Evolutionary conservation across 2,329 filamentous ascomycete species (phyloP), one percentile per base, ranked within the genome.

Genomic region (Lachnellula occidentalis): DNA sequence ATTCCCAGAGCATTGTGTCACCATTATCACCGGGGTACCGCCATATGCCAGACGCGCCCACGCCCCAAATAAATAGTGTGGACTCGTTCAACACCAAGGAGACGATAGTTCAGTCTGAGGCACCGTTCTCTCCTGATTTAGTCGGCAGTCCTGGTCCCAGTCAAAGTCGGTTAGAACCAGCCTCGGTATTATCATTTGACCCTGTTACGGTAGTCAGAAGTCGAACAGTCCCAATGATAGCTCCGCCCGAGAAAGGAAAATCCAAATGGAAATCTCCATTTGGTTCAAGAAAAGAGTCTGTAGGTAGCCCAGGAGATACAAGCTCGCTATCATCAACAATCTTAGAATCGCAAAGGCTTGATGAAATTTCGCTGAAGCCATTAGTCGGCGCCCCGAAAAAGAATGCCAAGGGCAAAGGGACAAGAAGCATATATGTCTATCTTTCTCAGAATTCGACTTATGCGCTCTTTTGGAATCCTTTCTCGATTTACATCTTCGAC

Each of bases 401-500:
- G 27, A 58, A 56, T 9, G 24, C 54, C 0, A 66, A 66, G 51
- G 65, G 66, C 9, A 73, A 70, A 58, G 59, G 55, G 1, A 54
- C 61, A 2, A 73, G 69, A 52, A 67, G 54, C 34, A 66, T 73
- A 12, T 70, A 71, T 46, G 68, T 73, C 9, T 61, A 60, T 21
- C 61, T 72, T 3, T 74, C 72, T 4, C 69, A 72, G 48, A 74
- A 69, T 56, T 73, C 71, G 12, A 66, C 70, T 0, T 65, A 72
- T 24, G 69, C 67, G 15, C 63, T 74, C 0, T 73, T 73, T 43
- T 74, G 72, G 72, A 70, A 67, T 1, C 71, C 72, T 51, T 58
- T 66, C 2, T 57, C 65, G 21, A 71, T 74, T 34, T 69, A 73
- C 50, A 62, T 74, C 5, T 74, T 70, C 68, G 72, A 74, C 54